phyloP scores from a whole-genome alignment of 371 early-diverging fungal species.

The Globomyces sp. region DNA sequence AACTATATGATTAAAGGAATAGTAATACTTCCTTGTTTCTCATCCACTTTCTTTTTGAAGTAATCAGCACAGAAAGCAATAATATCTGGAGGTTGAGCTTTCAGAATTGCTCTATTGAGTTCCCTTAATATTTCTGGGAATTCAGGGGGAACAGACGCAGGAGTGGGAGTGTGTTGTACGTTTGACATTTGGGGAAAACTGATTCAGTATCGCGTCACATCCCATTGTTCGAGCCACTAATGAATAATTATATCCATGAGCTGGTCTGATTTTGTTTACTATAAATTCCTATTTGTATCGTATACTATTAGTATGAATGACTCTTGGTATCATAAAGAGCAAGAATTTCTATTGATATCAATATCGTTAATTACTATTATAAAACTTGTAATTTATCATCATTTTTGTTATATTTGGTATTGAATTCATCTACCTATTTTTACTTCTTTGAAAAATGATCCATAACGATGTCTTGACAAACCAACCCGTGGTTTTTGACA shows the following conservation, averaged over 20 bases:
- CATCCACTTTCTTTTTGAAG: conserved; percentile 64
- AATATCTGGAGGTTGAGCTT: conserved; percentile 70
- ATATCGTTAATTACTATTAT: too few species aligned
- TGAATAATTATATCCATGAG: too few species aligned
- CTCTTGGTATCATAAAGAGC: too few species aligned
- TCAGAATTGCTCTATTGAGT: conserved; percentile 57
- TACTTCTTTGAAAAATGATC: conserved; percentile 37
- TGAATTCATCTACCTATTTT: too few species aligned
- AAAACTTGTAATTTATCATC: too few species aligned
- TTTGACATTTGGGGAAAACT: not conserved
- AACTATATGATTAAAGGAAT: not conserved
- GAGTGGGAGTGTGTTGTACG: not conserved
- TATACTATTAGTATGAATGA: too few species aligned
- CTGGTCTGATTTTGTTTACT: too few species aligned
- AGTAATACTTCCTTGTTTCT: conserved; percentile 27
- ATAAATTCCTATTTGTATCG: too few species aligned
- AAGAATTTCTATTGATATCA: too few species aligned
- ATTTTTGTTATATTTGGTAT: too few species aligned
- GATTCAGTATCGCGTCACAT: not conserved
- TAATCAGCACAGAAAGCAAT: conserved; percentile 89
- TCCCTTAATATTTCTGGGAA: conserved; percentile 63
- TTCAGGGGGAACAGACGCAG: conserved; percentile 41
- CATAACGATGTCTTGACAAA: conserved; percentile 90
- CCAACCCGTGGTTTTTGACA: conserved; percentile 78
- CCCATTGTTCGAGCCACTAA: not conserved